A percentile compares a stretch with the other conserved stretches of the same genome.
These are phyloP conservation scores for Aureobasidium sp. DNA, from an alignment of 2,329 filamentous ascomycete genomes.

Conservation along the genomic window DNA sequence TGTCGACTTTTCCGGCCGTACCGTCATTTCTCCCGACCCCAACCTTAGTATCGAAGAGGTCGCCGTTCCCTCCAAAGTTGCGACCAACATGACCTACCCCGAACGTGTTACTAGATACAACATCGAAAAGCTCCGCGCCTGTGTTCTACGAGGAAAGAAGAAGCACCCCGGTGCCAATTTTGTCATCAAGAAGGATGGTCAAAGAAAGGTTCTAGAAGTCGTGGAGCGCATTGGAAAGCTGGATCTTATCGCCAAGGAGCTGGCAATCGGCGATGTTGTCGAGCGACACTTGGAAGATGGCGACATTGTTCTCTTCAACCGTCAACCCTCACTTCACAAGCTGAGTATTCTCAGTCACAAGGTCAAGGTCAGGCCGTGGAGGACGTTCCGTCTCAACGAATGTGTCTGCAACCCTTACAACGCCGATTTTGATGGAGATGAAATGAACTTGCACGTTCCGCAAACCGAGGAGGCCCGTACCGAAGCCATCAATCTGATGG, in stretches of 20 bases:
- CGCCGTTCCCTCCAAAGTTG: conserved; percentile 83
- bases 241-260: conserved; percentile 62
- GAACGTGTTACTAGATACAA: conserved; percentile 83
- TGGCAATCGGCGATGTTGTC: conserved; percentile 79
- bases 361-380: conserved; percentile 87
- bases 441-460: conserved; percentile 98
- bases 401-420: conserved; percentile 99
- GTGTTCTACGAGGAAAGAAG: conserved; percentile 67
- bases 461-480: conserved; percentile 95
- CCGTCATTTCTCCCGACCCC: conserved; percentile 94
- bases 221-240: conserved; percentile 45
- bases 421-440: conserved; percentile 96
- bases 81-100: conserved; percentile 92
- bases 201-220: conserved; percentile 64
- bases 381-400: conserved; percentile 94
- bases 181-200: conserved; percentile 64
- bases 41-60: conserved; percentile 92
- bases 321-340: conserved; percentile 95
- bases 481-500: conserved; percentile 94
- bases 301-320: conserved; percentile 95
- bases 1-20: conserved; percentile 95
- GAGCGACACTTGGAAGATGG: conserved; percentile 93
- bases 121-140: conserved; percentile 67
- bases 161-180: conserved; percentile 85
- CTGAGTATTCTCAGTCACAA: conserved; percentile 96